Evolutionary conservation across 1,284 basidiomycete species (phyloP), one percentile per base, ranked within the genome.

Genomic region (Cryptococcus sp.): DNA sequence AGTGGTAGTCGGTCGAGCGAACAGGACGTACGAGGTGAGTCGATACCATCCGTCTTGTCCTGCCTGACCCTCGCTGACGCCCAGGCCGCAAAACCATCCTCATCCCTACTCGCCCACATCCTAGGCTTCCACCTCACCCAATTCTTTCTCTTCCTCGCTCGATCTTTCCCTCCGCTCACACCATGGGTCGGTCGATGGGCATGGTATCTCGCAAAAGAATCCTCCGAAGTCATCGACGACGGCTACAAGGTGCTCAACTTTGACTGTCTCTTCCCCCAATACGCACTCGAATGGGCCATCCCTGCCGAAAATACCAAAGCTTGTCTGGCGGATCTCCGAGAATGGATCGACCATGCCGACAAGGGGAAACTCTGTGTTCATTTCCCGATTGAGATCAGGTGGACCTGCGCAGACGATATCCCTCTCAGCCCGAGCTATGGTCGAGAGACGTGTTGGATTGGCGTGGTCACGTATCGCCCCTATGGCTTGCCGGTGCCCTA

Each of bases 381-480:
- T 68, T 97, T 93, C 70, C 88, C 90, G 4, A 79, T 98, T 65
- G 94, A 98, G 76, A 83, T 98, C 54, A 82, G 95, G 10, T 94
- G 91, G 73, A 86, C 87, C 31, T 82, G 83, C 22, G 77, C 79
- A 21, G 94, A 98, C 74, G 88, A 93, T 62, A 90, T 97, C 52
- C 97, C 89, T 86, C 78, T 98, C 40, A 90, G 86, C 66, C 94
- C 92, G 12, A 84, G 85, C 59, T 83, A 83, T 64, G 86, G 85
- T 22, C 79, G 83, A 51, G 78, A 77, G 66, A 93, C 86, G 14
- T 87, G 85, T 63, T 98, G 91, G 85, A 90, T 98, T 53, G 94
- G 95, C n/a, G 81, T 97, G 45, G 82, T 97, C 19, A 88, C 93
- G 64, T 98, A 85, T 77, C 88, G 93, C 58, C 94, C 94, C 1